Evolutionary conservation across 208 protist species (phyloP), one percentile per base, ranked within the genome.

Genomic region (Wallacemonas collosoma): DNA sequence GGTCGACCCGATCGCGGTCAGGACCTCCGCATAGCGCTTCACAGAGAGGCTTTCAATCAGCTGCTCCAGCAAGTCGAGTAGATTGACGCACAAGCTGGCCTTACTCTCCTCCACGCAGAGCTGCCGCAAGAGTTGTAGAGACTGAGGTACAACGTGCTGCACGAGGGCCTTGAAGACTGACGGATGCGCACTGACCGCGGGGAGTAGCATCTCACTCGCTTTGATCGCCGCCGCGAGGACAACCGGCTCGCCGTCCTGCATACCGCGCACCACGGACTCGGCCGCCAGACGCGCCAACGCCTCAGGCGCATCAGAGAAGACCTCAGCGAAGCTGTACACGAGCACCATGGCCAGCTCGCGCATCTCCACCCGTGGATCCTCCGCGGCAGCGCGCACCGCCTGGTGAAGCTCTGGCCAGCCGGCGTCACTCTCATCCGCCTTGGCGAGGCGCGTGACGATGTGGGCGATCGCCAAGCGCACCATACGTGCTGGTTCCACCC

Each of bases 321-420:
- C 85, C 75, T 94, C 88, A 36, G 86, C 81, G 54, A 91, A 76
- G 74, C 87, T 87, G 81, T 93, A 88, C 17, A 93, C 80, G 51
- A 97, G 69, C 58, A 93, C 79, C 86, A 97, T 97, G 62, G 90
- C 76, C 40, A 97, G 69, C 81, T 95, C 93, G 5, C 93, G 89
- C 85, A 91, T 81, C 63, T 93, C 90, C 35, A 74, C 71, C 7
- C 85, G 76, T 5, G 74, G 60, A 76, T 85, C 85, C 41, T 85
- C 74, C 26, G 67, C 60, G 14, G 80, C 79, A 2, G 77, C 55
- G 26, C 71, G 78, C 26, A 94, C 83, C 6, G 87, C 88, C 47
- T 84, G 79, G 11, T 85, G 76, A 62, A 95, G 79, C 79, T 91
- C 87, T 26, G 86, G 83, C 90, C 90, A 95, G 26, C 65, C 80